Base-by-base conservation (phyloP, 148 eudicot genomes). In the Chenopodium suecicum region DNA sequence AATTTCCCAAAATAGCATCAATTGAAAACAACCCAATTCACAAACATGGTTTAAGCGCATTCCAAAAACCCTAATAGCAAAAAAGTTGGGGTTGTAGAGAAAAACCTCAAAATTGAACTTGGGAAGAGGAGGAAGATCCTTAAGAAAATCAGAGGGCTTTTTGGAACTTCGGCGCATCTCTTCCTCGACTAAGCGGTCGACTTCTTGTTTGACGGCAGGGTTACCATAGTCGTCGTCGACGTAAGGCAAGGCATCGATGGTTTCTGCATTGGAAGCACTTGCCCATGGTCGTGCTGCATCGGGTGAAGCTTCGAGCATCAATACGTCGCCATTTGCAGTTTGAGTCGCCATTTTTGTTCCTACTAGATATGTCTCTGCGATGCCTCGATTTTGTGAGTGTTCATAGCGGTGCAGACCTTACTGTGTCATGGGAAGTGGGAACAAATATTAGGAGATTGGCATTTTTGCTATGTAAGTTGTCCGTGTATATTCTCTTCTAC, bases 141-240 rank as follows among this genome's bases (percentile, higher is more conserved):
- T 90, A 86, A 95, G 97, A 78, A 90, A 95, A 87, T 93, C 94
- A 44, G 95, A 87, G 66, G 97, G 98, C 46, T 90, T 91, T 77
- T 91, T 93, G 46, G 90, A 88, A 79, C 94, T 91, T 4, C 88
- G 87, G 6, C 94, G 96, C 97, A 95, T 95, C 86, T 95, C 98
- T 9, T 92, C 91, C 82, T 95, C 96, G 47, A 93, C 90, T 52
- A 95, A 82, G 31, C 93, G 93, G 75, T 95, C 97, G 14, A 95
- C 98, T 85, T 95, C 96, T 8, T 62, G 86, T 83, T 93, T 93
- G 22, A 93, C 92, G 6, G 80, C 70, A 25, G 97, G 95, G 76
- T 93, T 80, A 7, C 89, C 90, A 77, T 93, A 95, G 81, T 95
- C 98, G 66, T 87, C 93, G 87, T 95, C 98, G 78, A 95, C 92